Evolutionary conservation across 495 filamentous ascomycete genomes (phyloP).

Genomic region (Pyronema domesticum): DNA sequence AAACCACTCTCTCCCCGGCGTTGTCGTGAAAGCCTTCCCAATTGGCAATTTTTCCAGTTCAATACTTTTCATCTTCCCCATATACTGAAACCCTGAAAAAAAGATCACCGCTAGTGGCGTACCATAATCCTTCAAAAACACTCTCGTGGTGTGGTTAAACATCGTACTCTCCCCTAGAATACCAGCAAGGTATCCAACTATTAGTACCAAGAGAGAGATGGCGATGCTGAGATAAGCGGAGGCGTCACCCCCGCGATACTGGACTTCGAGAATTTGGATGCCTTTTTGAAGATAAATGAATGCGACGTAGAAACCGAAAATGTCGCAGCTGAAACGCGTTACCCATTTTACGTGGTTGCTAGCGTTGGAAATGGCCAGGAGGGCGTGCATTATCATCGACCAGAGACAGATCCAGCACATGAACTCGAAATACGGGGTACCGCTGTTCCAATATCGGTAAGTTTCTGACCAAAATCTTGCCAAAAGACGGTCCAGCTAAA

Average conservation of each 20-base stretch:
- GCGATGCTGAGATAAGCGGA: constrained; percentile 59
- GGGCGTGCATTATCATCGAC: constrained; percentile 65
- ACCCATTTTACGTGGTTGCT: constrained; percentile 69
- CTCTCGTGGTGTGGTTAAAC: constrained; percentile 51
- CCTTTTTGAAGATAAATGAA: constrained; percentile 77
- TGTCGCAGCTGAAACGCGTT: constrained; percentile 70
- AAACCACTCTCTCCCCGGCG: constrained; percentile 60
- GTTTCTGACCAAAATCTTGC: neutral
- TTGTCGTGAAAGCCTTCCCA: constrained; percentile 66
- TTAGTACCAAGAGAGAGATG: constrained; percentile 55
- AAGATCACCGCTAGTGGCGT: constrained; percentile 69
- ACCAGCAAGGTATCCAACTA: constrained; percentile 50
- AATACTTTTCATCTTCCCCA: constrained; percentile 57
- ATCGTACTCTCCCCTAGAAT: constrained; percentile 50
- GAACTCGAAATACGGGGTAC: constrained; percentile 58
- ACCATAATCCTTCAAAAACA: constrained; percentile 71
- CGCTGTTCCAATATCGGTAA: constrained; percentile 26
- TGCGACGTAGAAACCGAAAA: constrained; percentile 72
- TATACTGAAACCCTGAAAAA: constrained; percentile 73
- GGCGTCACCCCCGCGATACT: constrained; percentile 39
- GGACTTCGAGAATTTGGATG: constrained; percentile 52
- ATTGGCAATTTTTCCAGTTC: constrained; percentile 49
- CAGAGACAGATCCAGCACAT: constrained; percentile 80
- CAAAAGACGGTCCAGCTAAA: neutral
- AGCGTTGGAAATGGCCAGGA: constrained; percentile 58